Conservation (phyloP, 768 basidiomycete species). For the Suillus americanus region DNA sequence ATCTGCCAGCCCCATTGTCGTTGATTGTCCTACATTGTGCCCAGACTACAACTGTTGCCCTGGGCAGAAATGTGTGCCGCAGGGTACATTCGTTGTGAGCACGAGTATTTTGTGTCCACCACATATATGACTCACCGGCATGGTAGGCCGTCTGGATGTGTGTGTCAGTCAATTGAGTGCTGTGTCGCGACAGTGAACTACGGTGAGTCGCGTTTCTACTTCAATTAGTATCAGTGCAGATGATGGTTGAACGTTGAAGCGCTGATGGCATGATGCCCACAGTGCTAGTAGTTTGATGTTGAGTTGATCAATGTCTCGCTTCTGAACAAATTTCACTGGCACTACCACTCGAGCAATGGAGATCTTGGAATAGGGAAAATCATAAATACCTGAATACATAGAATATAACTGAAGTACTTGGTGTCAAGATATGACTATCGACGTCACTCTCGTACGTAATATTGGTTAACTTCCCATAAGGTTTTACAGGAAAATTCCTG, state of each 20-base stretch:
- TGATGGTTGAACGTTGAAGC: background rate
- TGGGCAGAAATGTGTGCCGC: background rate
- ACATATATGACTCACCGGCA: background rate
- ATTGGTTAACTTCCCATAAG: too few relatives aligned
- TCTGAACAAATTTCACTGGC: too few relatives aligned
- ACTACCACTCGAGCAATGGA: background rate
- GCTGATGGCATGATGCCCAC: background rate
- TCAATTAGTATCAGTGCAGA: background rate
- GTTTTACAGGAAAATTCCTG: too few relatives aligned
- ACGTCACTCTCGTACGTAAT: too few relatives aligned
- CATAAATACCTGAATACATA: background rate
- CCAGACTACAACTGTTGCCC: fast-evolving
- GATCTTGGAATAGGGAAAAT: background rate
- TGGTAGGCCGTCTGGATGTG: background rate
- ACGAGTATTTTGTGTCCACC: background rate
- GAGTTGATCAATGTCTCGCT: too few relatives aligned
- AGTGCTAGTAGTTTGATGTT: too few relatives aligned
- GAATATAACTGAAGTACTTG: background rate
- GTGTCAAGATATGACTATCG: too few relatives aligned
- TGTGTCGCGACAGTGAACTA: background rate
- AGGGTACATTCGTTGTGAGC: too few relatives aligned
- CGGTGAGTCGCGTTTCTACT: background rate
- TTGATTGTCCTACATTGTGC: background rate
- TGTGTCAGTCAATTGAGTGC: background rate
- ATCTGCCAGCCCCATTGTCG: background rate